phyloP scores from a whole-genome alignment of 352 stramenopile species.

The Phytophthora sojae region DNA sequence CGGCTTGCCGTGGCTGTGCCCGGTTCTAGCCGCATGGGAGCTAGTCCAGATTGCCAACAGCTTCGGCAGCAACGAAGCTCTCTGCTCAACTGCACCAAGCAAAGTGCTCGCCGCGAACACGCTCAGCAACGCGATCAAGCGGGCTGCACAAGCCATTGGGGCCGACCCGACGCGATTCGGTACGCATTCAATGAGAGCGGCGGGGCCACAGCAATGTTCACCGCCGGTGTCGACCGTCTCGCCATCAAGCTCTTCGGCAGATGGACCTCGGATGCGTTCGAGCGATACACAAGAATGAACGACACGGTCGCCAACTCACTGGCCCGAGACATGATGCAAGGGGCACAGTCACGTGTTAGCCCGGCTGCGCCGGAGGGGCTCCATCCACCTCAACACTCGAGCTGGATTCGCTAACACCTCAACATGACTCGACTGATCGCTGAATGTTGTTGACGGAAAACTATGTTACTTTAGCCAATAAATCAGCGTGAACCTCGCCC shows the following conservation, averaged over 20 bases:
- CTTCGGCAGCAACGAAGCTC: background rate
- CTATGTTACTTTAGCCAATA: too few species aligned
- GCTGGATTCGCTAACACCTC: background rate
- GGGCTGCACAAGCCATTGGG: background rate
- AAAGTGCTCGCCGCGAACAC: background rate
- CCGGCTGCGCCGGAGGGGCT: background rate
- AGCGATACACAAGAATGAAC: background rate
- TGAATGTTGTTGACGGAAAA: background rate
- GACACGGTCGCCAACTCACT: background rate
- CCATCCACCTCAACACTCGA: background rate
- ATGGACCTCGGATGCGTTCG: background rate
- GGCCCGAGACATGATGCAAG: background rate
- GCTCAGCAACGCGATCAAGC: background rate
- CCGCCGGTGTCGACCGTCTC: background rate
- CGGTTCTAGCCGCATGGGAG: slow-evolving; percentile 9
- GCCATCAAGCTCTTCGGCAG: background rate
- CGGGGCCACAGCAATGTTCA: background rate
- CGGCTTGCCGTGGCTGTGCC: too few species aligned
- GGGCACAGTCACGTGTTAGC: background rate
- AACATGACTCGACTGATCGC: background rate
- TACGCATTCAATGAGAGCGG: background rate
- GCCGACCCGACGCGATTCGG: background rate
- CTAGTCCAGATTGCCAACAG: background rate
- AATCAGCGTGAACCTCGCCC: too few species aligned
- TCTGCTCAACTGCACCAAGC: background rate